Base-by-base conservation (phyloP, 2,329 filamentous ascomycete species). In the Ophidiomyces ophidiicola region DNA sequence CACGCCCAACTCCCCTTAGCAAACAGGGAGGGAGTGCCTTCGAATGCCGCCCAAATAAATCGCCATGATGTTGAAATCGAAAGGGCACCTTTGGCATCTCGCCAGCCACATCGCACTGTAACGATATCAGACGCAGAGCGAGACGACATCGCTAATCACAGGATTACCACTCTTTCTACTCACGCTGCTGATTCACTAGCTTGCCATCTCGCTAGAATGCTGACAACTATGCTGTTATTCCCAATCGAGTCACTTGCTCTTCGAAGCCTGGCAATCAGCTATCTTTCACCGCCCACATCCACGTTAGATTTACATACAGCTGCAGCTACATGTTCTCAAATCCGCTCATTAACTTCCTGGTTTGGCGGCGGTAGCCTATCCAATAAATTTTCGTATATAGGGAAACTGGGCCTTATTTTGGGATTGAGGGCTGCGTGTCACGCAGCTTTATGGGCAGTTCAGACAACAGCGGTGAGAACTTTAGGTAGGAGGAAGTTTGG, bases 81-180 rank as follows among this genome's bases (percentile, higher is more conserved):
- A 36, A 50, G 28, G 46, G 47, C 11, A 45, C 36, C 28, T 11
- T 25, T 24, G n/a, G 4, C 46, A 17, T 39, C 50, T 15, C 48
- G 45, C 5, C 39, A 41, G 19, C 44, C 48, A 20, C 46, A 44
- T 21, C 48, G 32, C 43, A 26, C 36, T 39, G 31, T n/a, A n/a
- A 31, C 23, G 21, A 18, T 20, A 14, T 21, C 41, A n/a, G 32
- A 32, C 32, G 24, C 18, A 12, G 29, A 12, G 32, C 28, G 35
- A 3, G 20, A 41, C 11, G 36, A 42, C 11, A 34, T 48, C 20
- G 44, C 46, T 6, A 48, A 56, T 15, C 61, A 63, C 45, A 55
- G 61, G 32, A 56, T 66, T 11, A 66, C 61, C 3, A 57, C 64
- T 11, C 58, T 66, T 18, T 64, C 61, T 3, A 57, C 57, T 6